Evolutionary conservation across 208 protist genomes (phyloP).

Genomic region (Porcisia deanei): DNA sequence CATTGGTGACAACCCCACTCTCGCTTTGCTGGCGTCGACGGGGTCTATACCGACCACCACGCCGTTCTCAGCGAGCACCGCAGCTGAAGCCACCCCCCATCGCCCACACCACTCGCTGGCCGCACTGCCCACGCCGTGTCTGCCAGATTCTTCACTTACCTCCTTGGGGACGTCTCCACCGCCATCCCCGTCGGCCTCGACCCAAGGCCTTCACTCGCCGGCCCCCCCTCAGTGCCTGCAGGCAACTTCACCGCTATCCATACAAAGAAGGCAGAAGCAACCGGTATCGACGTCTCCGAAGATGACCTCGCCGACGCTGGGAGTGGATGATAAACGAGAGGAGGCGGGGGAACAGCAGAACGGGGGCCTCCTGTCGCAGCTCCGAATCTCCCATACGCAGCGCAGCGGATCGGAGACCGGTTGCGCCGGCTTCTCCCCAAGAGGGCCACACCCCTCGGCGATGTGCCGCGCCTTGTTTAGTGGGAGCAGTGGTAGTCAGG

Average conservation of each 20-base stretch:
- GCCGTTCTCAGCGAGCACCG: not conserved
- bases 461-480: not conserved
- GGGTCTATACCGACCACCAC: not conserved
- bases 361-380: not conserved
- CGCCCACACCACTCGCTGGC: not conserved
- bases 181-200: not conserved
- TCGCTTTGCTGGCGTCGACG: not conserved
- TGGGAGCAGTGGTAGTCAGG: not conserved
- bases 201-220: not conserved
- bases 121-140: not conserved
- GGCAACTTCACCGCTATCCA: not conserved
- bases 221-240: not conserved
- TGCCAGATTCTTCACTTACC: not conserved
- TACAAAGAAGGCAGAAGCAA: not conserved
- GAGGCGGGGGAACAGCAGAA: not conserved
- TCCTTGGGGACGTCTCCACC: not conserved
- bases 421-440: not conserved
- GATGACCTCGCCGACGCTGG: not conserved
- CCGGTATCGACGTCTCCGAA: too few species aligned
- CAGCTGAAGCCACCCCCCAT: not conserved
- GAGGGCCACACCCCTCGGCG: not conserved
- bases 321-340: not conserved
- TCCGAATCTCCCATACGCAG: not conserved
- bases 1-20: not conserved
- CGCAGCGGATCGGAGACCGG: not conserved